These are phyloP conservation scores for Malassezia dermatis DNA, from an alignment of 1,284 basidiomycete species.

Conservation along the genomic window DNA sequence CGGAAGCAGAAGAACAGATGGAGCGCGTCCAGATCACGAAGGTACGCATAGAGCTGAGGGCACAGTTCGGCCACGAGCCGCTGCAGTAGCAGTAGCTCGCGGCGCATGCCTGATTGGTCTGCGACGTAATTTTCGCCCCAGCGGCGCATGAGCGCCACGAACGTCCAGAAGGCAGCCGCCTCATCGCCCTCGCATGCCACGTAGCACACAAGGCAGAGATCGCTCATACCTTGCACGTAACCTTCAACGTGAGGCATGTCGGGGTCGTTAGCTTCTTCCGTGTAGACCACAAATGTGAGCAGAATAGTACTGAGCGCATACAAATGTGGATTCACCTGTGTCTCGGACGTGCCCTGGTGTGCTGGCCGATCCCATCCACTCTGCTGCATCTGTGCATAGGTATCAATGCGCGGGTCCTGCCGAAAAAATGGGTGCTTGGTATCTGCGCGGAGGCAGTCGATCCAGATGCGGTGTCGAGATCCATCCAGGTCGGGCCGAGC, in stretches of 20 bases:
- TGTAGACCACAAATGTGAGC: slow-evolving; percentile 61
- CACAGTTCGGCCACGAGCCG: slow-evolving; percentile 86
- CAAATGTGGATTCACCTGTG: slow-evolving; percentile 75
- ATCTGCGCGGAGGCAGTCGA: slow-evolving; percentile 95
- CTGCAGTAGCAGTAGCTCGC: slow-evolving; percentile 76
- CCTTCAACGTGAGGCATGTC: slow-evolving; percentile 19
- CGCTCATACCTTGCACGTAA: slow-evolving; percentile 95
- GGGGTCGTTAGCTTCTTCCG: slow-evolving; percentile 14
- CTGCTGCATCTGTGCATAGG: slow-evolving; percentile 31
- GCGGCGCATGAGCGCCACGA: slow-evolving; percentile 83
- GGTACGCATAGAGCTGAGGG: slow-evolving; percentile 55
- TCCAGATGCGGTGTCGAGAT: slow-evolving; percentile 79
- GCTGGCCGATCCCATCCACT: slow-evolving; percentile 46
- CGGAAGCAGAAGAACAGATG: slow-evolving; percentile 98
- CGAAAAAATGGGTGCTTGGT: slow-evolving; percentile 72
- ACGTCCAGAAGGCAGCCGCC: slow-evolving; percentile 85
- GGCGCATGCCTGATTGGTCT: slow-evolving; percentile 97
- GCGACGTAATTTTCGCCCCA: slow-evolving; percentile 90
- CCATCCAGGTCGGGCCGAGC: slow-evolving; percentile 20
- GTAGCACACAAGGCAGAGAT: slow-evolving; percentile 85
- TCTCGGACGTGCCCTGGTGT: slow-evolving; percentile 55
- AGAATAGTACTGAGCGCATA: slow-evolving; percentile 67
- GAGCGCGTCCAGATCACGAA: slow-evolving; percentile 77
- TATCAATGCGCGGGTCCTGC: slow-evolving; percentile 2
- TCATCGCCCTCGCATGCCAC: slow-evolving; percentile 81